phyloP scores from a whole-genome alignment of 768 basidiomycete genomes.

The Phylloporus sp. region DNA sequence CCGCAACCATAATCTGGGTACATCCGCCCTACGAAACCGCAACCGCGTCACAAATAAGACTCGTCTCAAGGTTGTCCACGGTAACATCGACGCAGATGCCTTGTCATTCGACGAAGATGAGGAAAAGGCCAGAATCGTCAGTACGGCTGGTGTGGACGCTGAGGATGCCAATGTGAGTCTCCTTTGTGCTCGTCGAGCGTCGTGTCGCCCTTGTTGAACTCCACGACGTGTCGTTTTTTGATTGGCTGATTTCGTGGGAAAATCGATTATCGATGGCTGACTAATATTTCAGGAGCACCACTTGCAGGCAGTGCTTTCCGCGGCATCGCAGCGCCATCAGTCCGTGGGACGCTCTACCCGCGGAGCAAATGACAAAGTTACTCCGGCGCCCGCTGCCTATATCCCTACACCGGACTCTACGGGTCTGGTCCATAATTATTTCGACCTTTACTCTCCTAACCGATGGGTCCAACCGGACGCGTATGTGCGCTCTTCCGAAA shows the following conservation, averaged over 20 bases:
- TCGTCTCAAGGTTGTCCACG: slow-evolving; percentile 77
- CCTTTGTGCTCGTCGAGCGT: slow-evolving; percentile 32
- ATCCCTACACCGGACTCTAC: slow-evolving; percentile 94
- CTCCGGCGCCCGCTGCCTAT: slow-evolving; percentile 50
- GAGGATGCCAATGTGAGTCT: slow-evolving; percentile 89
- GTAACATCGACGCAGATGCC: slow-evolving; percentile 75
- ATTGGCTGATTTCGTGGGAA: slow-evolving; percentile 47
- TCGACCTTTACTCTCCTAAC: slow-evolving; percentile 62
- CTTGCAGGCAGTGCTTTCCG: slow-evolving; percentile 52
- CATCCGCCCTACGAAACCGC: slow-evolving; percentile 77
- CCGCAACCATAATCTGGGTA: slow-evolving; percentile 71
- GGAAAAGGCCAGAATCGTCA: slow-evolving; percentile 76
- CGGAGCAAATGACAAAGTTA: slow-evolving; percentile 28
- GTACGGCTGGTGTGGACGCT: slow-evolving; percentile 83
- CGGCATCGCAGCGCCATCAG: slow-evolving; percentile 47
- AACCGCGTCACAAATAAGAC: slow-evolving; percentile 93
- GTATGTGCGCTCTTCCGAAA: slow-evolving; percentile 79
- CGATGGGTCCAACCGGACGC: slow-evolving; percentile 74
- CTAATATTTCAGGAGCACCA: slow-evolving; percentile 52
- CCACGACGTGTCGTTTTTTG: slow-evolving; percentile 38
- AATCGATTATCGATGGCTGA: slow-evolving; percentile 50
- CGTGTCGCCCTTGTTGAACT: slow-evolving; percentile 40
- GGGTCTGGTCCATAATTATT: slow-evolving; percentile 73
- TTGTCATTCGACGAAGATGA: slow-evolving; percentile 82
- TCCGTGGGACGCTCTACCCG: slow-evolving; percentile 35